These are phyloP conservation scores for Cadophora malorum DNA, from an alignment of 2,329 filamentous ascomycete genomes.

Conservation along the genomic window DNA sequence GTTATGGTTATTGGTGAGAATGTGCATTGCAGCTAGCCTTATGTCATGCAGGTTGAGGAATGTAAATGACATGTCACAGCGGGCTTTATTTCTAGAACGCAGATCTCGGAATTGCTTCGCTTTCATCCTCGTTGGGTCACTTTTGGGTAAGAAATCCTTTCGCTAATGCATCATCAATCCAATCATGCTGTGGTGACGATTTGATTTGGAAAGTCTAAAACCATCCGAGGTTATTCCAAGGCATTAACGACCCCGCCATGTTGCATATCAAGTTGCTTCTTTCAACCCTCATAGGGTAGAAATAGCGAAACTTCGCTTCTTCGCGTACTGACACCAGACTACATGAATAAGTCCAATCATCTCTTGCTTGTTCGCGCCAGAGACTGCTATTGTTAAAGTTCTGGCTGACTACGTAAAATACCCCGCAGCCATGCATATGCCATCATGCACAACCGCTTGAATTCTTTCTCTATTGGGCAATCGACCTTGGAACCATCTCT, in stretches of 20 bases:
- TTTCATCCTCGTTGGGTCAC: constrained; percentile 4
- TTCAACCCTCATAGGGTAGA: background rate
- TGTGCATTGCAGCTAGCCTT: constrained; percentile 4
- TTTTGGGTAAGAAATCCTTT: background rate
- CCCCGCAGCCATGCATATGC: background rate
- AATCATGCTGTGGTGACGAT: background rate
- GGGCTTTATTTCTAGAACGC: background rate
- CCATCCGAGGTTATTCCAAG: background rate
- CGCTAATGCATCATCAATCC: background rate
- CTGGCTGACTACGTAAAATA: background rate
- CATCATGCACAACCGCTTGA: constrained; percentile 11
- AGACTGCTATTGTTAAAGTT: background rate
- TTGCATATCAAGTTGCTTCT: background rate
- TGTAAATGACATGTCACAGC: background rate
- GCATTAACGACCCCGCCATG: background rate
- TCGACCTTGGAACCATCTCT: background rate
- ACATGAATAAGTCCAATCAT: too few species aligned
- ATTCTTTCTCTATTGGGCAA: constrained; percentile 1
- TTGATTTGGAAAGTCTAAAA: background rate
- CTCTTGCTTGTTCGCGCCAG: too few species aligned
- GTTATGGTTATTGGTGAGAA: constrained; percentile 2
- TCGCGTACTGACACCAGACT: too few species aligned
- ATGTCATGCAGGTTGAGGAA: background rate
- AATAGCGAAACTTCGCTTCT: background rate
- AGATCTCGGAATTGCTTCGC: constrained; percentile 11